Evolutionary conservation across 78 protist species (phyloP).

Genomic region (Dictyostelium firmibasis): DNA sequence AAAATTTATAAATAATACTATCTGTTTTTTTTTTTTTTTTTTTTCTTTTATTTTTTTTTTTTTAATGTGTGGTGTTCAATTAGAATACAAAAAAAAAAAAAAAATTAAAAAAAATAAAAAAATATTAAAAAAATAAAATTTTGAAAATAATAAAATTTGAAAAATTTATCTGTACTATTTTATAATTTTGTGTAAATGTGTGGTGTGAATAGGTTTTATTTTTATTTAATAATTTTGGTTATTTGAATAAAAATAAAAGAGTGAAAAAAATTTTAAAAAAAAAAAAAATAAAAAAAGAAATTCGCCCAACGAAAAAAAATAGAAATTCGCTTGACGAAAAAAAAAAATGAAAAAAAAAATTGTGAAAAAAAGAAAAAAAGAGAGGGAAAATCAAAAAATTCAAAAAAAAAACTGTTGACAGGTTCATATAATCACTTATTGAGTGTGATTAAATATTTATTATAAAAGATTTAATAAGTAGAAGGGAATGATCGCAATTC

Average conservation of each 20-base stretch:
- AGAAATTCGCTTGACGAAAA: neutral
- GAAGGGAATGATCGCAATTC: too few species aligned
- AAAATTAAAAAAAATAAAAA: neutral
- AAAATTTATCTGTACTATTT: neutral
- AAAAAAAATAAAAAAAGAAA: neutral
- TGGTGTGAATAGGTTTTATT: neutral
- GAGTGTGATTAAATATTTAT: too few species aligned
- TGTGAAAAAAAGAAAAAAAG: too few species aligned
- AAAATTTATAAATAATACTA: neutral
- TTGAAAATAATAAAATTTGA: neutral
- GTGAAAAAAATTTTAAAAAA: neutral
- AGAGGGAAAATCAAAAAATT: neutral
- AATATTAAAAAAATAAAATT: neutral
- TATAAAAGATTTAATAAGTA: too few species aligned
- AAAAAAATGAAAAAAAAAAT: neutral
- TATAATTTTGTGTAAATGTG: neutral
- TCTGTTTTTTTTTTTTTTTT: neutral
- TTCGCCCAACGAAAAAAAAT: neutral
- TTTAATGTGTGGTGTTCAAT: neutral
- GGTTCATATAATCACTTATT: too few species aligned
- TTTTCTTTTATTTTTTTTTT: neutral
- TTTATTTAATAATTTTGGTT: neutral
- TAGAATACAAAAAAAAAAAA: neutral
- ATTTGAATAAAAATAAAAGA: neutral
- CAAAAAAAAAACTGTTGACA: too few species aligned